phyloP scores from a whole-genome alignment of 2,329 filamentous ascomycete species.

The Cladosporium sphaerospermum region DNA sequence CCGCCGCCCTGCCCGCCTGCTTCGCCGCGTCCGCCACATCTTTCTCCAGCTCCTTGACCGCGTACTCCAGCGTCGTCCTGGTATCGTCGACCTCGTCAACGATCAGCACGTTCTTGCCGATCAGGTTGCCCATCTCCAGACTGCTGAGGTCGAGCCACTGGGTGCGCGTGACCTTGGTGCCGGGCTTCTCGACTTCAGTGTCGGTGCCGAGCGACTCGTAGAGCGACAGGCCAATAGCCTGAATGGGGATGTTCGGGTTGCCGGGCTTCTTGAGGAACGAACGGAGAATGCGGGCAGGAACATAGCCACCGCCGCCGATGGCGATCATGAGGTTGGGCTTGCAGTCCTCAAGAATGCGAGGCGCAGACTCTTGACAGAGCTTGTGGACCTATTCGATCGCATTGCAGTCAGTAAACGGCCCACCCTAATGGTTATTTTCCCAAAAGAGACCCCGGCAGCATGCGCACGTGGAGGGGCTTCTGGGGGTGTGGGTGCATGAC shows the following conservation, averaged over 20 bases:
- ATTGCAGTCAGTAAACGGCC: conserved; percentile 11
- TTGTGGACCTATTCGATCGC: conserved; percentile 71
- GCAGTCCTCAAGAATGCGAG: conserved; percentile 75
- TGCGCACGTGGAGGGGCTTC: not conserved
- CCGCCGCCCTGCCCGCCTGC: conserved; percentile 60
- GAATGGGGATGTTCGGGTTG: conserved; percentile 92
- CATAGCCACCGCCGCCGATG: conserved; percentile 94
- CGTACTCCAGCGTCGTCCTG: conserved; percentile 87
- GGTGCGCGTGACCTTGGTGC: conserved; percentile 92
- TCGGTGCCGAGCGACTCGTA: conserved; percentile 73
- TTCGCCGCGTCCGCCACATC: conserved; percentile 78
- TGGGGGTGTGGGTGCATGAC: conserved; percentile 22
- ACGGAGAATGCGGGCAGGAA: conserved; percentile 92
- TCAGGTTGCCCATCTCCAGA: conserved; percentile 79
- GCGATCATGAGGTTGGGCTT: conserved; percentile 96
- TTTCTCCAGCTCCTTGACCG: conserved; percentile 87
- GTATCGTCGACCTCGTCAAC: conserved; percentile 97
- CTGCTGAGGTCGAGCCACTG: conserved; percentile 94
- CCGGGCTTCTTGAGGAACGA: conserved; percentile 92
- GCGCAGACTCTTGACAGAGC: conserved; percentile 82
- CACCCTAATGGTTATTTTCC: not conserved
- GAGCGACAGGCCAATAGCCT: conserved; percentile 94
- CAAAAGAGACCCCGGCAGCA: not conserved
- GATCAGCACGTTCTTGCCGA: conserved; percentile 86
- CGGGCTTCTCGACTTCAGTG: conserved; percentile 62